A percentile compares a stretch with the other conserved stretches of the same genome.
These are phyloP conservation scores for Pleurostoma richardsiae DNA, from an alignment of 2,329 filamentous ascomycete genomes.

Conservation along the genomic window DNA sequence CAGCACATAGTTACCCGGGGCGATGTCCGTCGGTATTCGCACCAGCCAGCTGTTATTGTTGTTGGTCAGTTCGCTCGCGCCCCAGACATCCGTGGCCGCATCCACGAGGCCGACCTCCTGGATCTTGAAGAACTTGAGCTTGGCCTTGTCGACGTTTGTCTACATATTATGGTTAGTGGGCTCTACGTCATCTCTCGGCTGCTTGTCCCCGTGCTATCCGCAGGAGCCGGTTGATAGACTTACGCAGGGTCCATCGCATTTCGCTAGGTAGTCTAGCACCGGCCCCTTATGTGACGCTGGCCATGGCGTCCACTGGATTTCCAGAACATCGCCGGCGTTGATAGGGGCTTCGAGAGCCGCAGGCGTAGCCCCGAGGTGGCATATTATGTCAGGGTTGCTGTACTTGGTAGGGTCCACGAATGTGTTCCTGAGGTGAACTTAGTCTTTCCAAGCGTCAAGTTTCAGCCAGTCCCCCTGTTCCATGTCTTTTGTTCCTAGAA, in stretches of 20 bases:
- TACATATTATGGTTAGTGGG: conserved; percentile 8
- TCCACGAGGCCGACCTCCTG: conserved; percentile 23
- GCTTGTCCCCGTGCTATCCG: neutral
- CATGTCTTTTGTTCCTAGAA: no score
- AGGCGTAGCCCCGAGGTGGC: conserved; percentile 18
- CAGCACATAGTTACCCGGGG: conserved; percentile 44
- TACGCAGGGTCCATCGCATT: conserved; percentile 13
- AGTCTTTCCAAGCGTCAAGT: neutral
- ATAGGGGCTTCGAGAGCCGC: conserved; percentile 18
- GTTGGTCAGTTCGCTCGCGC: conserved; percentile 35
- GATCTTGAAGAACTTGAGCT: conserved; percentile 28
- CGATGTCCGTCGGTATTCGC: conserved; percentile 37
- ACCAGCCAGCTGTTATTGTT: conserved; percentile 45
- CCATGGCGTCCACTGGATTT: conserved; percentile 21
- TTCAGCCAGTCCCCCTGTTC: neutral
- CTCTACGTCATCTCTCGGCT: neutral
- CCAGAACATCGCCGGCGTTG: conserved; percentile 18
- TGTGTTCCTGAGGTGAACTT: conserved; percentile 13
- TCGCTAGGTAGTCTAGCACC: conserved; percentile 30
- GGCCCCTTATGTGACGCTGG: conserved; percentile 22
- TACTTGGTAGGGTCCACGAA: conserved; percentile 17
- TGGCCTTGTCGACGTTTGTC: conserved; percentile 24
- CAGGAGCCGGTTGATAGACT: neutral
- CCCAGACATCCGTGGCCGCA: conserved; percentile 24
- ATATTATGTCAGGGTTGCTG: conserved; percentile 18